Conservation (phyloP, 176 grass and related monocot genomes). For the Ensete glaucum region DNA sequence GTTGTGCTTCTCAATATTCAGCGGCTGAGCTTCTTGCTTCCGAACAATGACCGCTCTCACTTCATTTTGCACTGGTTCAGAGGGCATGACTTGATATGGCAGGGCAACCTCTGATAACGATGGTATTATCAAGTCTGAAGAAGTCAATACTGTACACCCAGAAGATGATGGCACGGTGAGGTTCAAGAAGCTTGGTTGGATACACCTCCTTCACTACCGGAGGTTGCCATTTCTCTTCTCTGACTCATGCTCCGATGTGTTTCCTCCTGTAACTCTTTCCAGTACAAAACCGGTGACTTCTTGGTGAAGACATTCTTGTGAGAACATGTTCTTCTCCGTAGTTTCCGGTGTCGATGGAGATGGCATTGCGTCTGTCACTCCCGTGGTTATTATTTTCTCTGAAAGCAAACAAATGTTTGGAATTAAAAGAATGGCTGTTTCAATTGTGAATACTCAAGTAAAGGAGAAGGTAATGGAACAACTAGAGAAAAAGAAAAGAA, state of each 20-base stretch:
- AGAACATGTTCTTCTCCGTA: neutral
- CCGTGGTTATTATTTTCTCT: neutral
- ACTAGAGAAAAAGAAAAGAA: neutral
- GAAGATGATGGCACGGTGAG: neutral
- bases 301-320: neutral
- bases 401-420: neutral
- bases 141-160: neutral
- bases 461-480: neutral
- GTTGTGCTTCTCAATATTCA: slow-evolving; percentile 12
- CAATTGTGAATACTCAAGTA: neutral
- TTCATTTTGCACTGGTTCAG: slow-evolving; percentile 8
- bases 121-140: neutral
- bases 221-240: neutral
- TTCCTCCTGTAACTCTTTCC: neutral
- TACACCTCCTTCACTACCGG: neutral
- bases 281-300: neutral
- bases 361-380: neutral
- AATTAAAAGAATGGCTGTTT: neutral
- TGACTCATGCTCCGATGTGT: neutral
- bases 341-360: neutral
- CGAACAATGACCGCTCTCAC: slow-evolving; percentile 4
- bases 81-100: slow-evolving; percentile 15
- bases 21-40: slow-evolving; percentile 13
- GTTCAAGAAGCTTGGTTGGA: neutral
- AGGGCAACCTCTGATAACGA: slow-evolving; percentile 1